Base-by-base conservation (phyloP, 2,329 filamentous ascomycete species). In the Colletotrichum filicis region DNA sequence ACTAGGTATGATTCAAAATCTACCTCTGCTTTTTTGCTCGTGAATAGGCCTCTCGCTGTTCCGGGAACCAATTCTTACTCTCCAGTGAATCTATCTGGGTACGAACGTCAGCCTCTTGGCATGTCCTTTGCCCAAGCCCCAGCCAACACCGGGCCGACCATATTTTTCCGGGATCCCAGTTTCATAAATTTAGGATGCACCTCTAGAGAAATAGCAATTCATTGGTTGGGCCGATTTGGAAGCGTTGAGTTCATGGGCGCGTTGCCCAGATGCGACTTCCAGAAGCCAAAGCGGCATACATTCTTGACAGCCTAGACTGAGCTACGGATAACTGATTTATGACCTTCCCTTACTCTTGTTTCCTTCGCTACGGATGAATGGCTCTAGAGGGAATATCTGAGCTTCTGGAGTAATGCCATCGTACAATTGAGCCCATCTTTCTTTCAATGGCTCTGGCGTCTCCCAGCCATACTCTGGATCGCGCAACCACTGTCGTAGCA, bases 331-430 rank as follows among this genome's bases (percentile, higher is more conserved):
- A 30, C 11, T 4, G 16, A 30, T 42, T 37, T 26, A 68, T 63
- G 28, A 65, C 2, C 66, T 42, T 4, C 70, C 70, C 46, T 73
- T 73, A 14, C 28, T 66, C 35, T 70, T 73, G 14, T 65, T 73
- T n/a, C 78, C 77, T 22, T 76, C 76, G 42, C 78, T 79, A 19
- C 78, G 75, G 59, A 80, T 77, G 56, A 74, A 75, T 2, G 89
- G 87, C 76, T 92, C 87, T 2, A 91, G 80, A 0, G 90, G 89
- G 66, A 92, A 88, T 0, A 90, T 85, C 49, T 88, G 83, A 6
- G 83, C 85, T 71, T 90, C 88, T 0, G 85, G 81, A 5, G 80
- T 85, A 3, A 91, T 83, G 3, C 83, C 86, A 1, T 84, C 82
- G 75, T 90, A 92, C 1, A 92, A 79, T 11, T 84, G 81, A 24